Conservation (phyloP, 1,284 basidiomycete species). For the Apiotrichum mycotoxinovorans region DNA sequence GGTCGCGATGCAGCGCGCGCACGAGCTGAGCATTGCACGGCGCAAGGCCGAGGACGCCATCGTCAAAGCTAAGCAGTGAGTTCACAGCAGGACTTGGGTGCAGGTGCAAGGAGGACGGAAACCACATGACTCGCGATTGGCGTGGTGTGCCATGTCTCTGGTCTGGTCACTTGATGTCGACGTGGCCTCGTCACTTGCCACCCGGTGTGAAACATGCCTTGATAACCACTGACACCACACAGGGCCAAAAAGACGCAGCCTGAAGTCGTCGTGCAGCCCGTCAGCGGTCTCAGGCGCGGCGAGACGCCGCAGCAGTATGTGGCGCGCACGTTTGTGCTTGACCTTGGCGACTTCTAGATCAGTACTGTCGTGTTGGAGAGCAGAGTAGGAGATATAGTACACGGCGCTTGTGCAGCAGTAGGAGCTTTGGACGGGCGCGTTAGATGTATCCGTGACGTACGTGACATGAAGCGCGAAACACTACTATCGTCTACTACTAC, state of each 20-base stretch:
- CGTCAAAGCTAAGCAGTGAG: conserved; percentile 35
- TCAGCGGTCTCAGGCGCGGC: conserved; percentile 36
- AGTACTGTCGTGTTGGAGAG: neutral
- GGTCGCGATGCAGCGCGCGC: conserved; percentile 72
- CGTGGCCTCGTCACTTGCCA: too few species aligned
- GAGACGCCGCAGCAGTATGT: conserved; percentile 48
- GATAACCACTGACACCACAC: neutral
- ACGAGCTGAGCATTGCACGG: conserved; percentile 64
- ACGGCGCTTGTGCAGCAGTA: neutral
- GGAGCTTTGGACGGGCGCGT: neutral
- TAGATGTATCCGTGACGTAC: conserved; percentile 1
- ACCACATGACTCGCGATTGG: too few species aligned
- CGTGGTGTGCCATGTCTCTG: too few species aligned
- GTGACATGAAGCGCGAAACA: neutral
- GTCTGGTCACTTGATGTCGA: too few species aligned
- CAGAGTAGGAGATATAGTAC: neutral
- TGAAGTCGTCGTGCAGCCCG: conserved; percentile 16
- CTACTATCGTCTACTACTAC: too few species aligned
- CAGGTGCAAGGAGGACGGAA: neutral
- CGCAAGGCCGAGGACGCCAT: conserved; percentile 55
- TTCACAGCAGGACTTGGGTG: neutral
- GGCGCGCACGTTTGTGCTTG: conserved; percentile 48
- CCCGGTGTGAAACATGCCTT: neutral
- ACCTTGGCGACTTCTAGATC: conserved; percentile 50
- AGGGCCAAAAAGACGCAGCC: conserved; percentile 9